Evolutionary conservation across 352 stramenopile species (phyloP), one percentile per base, ranked within the genome.

Genomic region (Phytophthora citricola): DNA sequence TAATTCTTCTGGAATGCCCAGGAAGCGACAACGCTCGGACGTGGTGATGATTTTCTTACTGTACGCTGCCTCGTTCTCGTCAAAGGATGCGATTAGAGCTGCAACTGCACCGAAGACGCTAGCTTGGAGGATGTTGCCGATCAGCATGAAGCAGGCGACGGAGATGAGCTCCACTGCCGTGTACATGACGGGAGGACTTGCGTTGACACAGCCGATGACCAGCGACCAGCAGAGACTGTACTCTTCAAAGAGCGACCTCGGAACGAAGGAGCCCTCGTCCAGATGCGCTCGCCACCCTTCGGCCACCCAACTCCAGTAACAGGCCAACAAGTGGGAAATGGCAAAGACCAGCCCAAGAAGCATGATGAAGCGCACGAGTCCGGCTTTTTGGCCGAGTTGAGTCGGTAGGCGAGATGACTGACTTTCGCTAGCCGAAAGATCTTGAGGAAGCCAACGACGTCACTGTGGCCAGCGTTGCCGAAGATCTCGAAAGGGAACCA

Each of bases 21-120:
- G 71, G 47, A 91, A 84, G 29, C 79, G 78, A 65, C 83, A 91
- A 12, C 80, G 78, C 47, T 91, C 82, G 22, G 73, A 87, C 0
- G 75, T 86, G 10, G 61, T 64, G 57, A 91, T 87, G 31, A 90
- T 68, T 46, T 91, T 91, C 54, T 85, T 82, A 66, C 84, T 87
- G 58, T 89, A 91, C 20, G 71, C 70, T 29, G 73, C 78, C 24
- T 91, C 82, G 22, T 82, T 71, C 40, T 91, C 78, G 44, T 91
- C 80, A 29, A 91, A 78, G 0, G 82, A 91, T 26, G 75, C 78
- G 41, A 91, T 87, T 2, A 90, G 47, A 1, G 79, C 80, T 0
- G 82, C 82, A 0, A 91, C 78, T 1, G 80, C 83, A n/a, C 82
- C 82, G 29, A 91, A 91, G 4, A 91, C 83, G 22, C 71, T 90